A percentile compares a stretch with the other conserved stretches of the same genome.
Evolutionary conservation across 1,139 yeast genomes (phyloP).

Genomic region (Saccharomycopsis crataegensis): DNA sequence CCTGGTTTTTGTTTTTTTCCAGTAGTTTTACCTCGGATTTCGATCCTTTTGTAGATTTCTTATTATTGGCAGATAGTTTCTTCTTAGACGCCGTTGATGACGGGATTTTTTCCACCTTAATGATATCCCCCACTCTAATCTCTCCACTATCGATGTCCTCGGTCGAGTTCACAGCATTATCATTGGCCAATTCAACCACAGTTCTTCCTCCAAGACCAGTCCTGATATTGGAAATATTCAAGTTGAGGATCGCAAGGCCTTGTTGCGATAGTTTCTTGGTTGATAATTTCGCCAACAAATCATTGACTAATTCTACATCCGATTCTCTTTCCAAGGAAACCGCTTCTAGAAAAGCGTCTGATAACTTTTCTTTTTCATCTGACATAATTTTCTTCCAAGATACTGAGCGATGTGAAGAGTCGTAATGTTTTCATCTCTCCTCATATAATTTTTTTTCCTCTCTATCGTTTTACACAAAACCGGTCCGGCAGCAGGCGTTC

Average conservation of each 20-base stretch:
- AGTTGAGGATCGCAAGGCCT: slow-evolving; percentile 71
- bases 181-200: slow-evolving; percentile 57
- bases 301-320: slow-evolving; percentile 48
- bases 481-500: background rate
- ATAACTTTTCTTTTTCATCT: slow-evolving; percentile 25
- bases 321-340: slow-evolving; percentile 51
- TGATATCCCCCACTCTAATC: slow-evolving; percentile 74
- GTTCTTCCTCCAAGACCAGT: slow-evolving; percentile 81
- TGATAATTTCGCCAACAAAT: slow-evolving; percentile 43
- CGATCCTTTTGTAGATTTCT: slow-evolving; percentile 16
- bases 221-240: slow-evolving; percentile 49
- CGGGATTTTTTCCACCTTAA: slow-evolving; percentile 39
- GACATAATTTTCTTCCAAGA: background rate
- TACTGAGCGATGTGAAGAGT: no score
- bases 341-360: slow-evolving; percentile 42
- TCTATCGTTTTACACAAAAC: background rate
- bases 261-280: slow-evolving; percentile 58
- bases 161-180: slow-evolving; percentile 40
- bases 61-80: background rate
- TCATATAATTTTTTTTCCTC: background rate
- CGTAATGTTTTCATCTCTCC: background rate
- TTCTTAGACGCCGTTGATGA: slow-evolving; percentile 16
- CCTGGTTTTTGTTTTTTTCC: slow-evolving; percentile 17
- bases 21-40: slow-evolving; percentile 11
- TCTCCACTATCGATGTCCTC: slow-evolving; percentile 44